Percentiles rank a stretch among this genome's conserved stretches.
Conservation (phyloP, 768 basidiomycete genomes). For the Rhizopogon rudus region DNA sequence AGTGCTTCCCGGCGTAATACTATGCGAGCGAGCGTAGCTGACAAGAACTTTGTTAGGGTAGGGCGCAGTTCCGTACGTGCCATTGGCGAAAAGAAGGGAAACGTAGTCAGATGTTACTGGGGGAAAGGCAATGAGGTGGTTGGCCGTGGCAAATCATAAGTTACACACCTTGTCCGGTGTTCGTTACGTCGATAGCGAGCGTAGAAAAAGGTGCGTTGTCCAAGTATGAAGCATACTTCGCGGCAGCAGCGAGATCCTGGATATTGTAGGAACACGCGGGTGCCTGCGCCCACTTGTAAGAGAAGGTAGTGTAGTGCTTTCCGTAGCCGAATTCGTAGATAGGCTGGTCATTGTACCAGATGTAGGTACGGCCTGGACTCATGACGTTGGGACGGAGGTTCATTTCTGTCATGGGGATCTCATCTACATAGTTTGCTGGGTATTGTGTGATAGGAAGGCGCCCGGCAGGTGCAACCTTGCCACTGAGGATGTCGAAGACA, state of each 20-base stretch:
- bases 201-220: slow-evolving; percentile 46
- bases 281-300: slow-evolving; percentile 31
- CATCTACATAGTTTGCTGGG: slow-evolving; percentile 40
- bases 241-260: slow-evolving; percentile 29
- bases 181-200: slow-evolving; percentile 43
- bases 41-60: slow-evolving; percentile 49
- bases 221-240: slow-evolving; percentile 15
- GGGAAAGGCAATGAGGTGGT: neutral
- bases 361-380: slow-evolving; percentile 54
- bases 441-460: slow-evolving; percentile 53
- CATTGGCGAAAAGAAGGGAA: slow-evolving; percentile 46
- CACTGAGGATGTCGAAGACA: slow-evolving; percentile 45
- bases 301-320: slow-evolving; percentile 50
- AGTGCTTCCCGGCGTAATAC: slow-evolving; percentile 23
- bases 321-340: slow-evolving; percentile 51
- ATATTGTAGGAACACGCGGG: slow-evolving; percentile 37
- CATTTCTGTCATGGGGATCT: slow-evolving; percentile 58
- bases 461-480: slow-evolving; percentile 49
- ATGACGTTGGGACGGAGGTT: slow-evolving; percentile 40
- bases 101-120: slow-evolving; percentile 47
- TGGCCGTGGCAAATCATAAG: neutral
- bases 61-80: slow-evolving; percentile 43
- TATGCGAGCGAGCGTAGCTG: slow-evolving; percentile 40
- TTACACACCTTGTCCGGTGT: slow-evolving; percentile 33
- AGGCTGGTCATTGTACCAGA: slow-evolving; percentile 50